These are phyloP conservation scores for Fusarium siculi DNA, from an alignment of 2,329 filamentous ascomycete genomes.

Conservation along the genomic window DNA sequence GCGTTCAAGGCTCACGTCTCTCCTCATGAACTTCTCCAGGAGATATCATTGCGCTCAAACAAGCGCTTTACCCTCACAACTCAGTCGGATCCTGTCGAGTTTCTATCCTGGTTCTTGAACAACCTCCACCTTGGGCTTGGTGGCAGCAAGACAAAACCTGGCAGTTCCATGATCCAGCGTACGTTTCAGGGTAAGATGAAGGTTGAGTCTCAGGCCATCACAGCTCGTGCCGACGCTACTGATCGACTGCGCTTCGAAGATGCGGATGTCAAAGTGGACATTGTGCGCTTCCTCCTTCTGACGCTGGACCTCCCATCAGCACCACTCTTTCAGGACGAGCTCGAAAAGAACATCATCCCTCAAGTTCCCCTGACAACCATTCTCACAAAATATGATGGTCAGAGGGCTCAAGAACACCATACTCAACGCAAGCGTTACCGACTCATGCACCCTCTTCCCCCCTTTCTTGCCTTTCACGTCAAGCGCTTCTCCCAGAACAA, in stretches of 20 bases:
- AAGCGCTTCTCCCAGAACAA: constrained; percentile 98
- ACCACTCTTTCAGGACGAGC: constrained; percentile 94
- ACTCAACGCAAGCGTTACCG: constrained; percentile 90
- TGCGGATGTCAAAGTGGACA: constrained; percentile 79
- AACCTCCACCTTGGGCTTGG: constrained; percentile 92
- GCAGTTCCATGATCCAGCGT: constrained; percentile 86
- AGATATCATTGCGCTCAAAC: constrained; percentile 87
- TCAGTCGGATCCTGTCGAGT: constrained; percentile 96
- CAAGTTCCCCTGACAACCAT: constrained; percentile 86
- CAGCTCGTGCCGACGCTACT: constrained; percentile 85
- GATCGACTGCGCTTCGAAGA: constrained; percentile 95
- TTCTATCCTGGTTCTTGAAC: constrained; percentile 97
- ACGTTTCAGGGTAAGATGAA: constrained; percentile 94
- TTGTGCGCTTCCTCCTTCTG: constrained; percentile 86
- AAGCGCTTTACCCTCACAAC: constrained; percentile 92
- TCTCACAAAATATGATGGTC: constrained; percentile 91
- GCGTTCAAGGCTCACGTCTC: constrained; percentile 98
- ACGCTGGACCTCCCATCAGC: constrained; percentile 92
- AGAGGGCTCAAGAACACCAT: constrained; percentile 86
- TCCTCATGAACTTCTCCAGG: constrained; percentile 95
- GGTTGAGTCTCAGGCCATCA: constrained; percentile 93
- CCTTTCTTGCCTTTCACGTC: constrained; percentile 92
- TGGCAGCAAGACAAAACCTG: constrained; percentile 86
- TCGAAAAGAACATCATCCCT: constrained; percentile 96
- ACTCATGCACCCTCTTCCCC: constrained; percentile 88